Evolutionary conservation across 805 yeast genomes (phyloP).

Genomic region (Sungouiella blattae): DNA sequence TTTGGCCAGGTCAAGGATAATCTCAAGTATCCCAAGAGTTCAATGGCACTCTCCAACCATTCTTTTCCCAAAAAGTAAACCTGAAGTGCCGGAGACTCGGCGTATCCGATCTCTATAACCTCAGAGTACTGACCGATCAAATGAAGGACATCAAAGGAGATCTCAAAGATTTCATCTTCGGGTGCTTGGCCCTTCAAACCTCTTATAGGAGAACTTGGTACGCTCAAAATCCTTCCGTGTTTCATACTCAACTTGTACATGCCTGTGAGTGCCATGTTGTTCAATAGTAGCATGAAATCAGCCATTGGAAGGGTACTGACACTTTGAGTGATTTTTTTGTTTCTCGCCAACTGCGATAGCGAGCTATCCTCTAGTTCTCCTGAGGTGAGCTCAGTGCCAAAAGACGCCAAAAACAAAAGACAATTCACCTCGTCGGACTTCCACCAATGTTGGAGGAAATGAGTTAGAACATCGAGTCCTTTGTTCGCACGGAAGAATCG

Average conservation of each 20-base stretch:
- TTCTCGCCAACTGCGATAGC: constrained; percentile 5
- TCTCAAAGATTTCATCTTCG: constrained; percentile 16
- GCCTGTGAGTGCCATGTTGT: constrained; percentile 30
- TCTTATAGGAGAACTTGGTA: constrained; percentile 31
- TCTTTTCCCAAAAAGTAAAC: constrained; percentile 24
- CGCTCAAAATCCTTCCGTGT: constrained; percentile 30
- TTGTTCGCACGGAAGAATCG: constrained; percentile 46
- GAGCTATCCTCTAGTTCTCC: background rate
- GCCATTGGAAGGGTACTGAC: constrained; percentile 29
- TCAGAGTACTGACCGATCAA: constrained; percentile 32
- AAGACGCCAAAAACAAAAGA: constrained; percentile 41
- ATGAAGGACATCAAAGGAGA: constrained; percentile 32
- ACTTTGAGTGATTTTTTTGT: constrained; percentile 2
- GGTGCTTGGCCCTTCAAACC: background rate
- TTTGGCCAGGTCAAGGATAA: constrained; percentile 24
- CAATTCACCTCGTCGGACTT: constrained; percentile 41
- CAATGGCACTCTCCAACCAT: constrained; percentile 39
- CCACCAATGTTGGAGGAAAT: constrained; percentile 47
- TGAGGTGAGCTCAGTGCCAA: constrained; percentile 27
- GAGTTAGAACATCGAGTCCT: constrained; percentile 49
- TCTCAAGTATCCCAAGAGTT: constrained; percentile 32
- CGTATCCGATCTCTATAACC: constrained; percentile 27
- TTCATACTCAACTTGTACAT: constrained; percentile 25
- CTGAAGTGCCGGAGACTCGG: constrained; percentile 19
- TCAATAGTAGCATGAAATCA: constrained; percentile 41